Base-by-base conservation (phyloP, 495 filamentous ascomycete genomes). In the Friedmanniomyces simplex region DNA sequence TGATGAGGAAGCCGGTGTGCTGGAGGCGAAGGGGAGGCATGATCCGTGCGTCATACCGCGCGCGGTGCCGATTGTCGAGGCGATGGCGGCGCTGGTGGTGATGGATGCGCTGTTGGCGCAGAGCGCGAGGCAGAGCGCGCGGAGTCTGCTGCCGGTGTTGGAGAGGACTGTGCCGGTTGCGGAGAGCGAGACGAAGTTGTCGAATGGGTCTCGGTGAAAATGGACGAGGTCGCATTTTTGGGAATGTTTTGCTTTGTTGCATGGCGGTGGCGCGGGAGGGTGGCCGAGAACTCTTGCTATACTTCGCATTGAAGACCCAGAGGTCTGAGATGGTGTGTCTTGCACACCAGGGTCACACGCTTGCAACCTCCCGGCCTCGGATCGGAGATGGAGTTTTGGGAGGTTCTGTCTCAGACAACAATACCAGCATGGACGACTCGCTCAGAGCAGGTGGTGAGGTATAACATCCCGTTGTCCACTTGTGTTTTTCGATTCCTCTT, bases 11-110 rank as follows among this genome's bases (percentile, higher is more conserved):
- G 82, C 86, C 56, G 93, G 93, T 42, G 68, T 86, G 12, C 74
- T 97, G 12, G 91, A 90, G 55, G 93, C 93, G 41, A 98, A 97
- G 79, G 93, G 93, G 8, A 78, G 93, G 49, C 93, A 98, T 69
- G 93, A 98, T 67, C 93, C 93, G 18, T 96, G 91, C 67, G 93
- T 97, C 7, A 89, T 95, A 0, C 93, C 93, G 16, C 79, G 93
- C 45, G 93, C 93, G 13, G 85, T 98, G 36, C 91, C 91, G 26
- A 97, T 98, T 52, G 91, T 98, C 6, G 93, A 98, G 75, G 83
- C 89, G 37, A 98, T 98, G 93, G 87, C 91, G 10, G 82, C 89
- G 13, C 71, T 97, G 55, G 87, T 91, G 11, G 72, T 98, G 28
- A 91, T 96, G 77, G 93, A 98, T 73, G 84, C 88, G n/a, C 71